Conservation (phyloP, 192 early-diverging fungal species). For the Thamnidium elegans region DNA sequence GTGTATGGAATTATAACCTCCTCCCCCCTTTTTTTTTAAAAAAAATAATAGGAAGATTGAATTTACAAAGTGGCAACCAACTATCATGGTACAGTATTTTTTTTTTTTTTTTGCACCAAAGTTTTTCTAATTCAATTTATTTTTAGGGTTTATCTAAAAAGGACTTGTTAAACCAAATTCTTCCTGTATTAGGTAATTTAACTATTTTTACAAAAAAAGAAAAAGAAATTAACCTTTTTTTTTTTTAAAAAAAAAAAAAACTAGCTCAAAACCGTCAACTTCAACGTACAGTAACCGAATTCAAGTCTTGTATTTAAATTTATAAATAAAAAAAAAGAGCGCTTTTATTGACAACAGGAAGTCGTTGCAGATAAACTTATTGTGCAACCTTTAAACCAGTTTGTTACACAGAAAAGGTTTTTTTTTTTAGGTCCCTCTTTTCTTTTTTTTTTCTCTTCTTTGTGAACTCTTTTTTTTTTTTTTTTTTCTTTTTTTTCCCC, state of each 20-base stretch:
- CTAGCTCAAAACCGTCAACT: conserved; percentile 57
- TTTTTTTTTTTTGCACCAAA: conserved; percentile 2
- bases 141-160: conserved; percentile 57
- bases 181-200: conserved; percentile 60
- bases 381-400: no score
- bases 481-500: no score
- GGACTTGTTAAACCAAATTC: conserved; percentile 57
- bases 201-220: no score
- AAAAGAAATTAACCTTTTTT: no score
- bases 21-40: no score
- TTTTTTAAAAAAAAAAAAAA: conserved; percentile 5
- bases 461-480: neutral
- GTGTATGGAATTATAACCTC: neutral
- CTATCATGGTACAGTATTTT: conserved; percentile 28
- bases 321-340: neutral
- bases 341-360: no score
- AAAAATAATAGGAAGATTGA: conserved; percentile 6
- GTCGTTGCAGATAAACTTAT: no score
- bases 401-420: no score
- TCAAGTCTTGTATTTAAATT: conserved; percentile 19
- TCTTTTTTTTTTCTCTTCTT: no score
- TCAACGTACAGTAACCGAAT: conserved; percentile 62
- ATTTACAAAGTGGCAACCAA: conserved; percentile 23
- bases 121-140: neutral
- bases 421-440: no score